Base-by-base conservation (phyloP, 805 yeast genomes). In the Vanderwaltozyma verrucispora region DNA sequence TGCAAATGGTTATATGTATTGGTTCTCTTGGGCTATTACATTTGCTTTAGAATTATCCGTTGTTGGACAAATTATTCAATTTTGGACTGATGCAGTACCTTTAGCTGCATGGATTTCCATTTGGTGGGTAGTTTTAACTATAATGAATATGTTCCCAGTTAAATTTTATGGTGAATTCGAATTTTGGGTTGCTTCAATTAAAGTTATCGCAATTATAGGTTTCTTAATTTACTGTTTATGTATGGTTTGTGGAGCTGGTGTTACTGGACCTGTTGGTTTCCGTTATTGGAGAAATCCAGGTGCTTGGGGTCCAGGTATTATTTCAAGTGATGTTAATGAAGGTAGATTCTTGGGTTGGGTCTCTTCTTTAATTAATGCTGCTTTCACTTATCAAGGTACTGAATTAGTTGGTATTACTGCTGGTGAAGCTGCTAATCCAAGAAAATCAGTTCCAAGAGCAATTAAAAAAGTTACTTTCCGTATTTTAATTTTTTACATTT, bases 251-350 rank as follows among this genome's bases (percentile, higher is more conserved):
- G 87, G 86, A 62, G 86, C 80, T 12, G 82, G 83, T 50, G 49
- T 52, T 20, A 67, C 72, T 1, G 86, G 86, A 15, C 80, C 86
- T 8, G 71, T 80, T 28, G 88, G 88, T 12, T 80, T 80, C 68
- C 69, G 85, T 56, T 80, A 80, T 59, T 80, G 88, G 89, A 72
- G 84, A 62, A 57, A 80, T 51, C 86, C 87, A 12, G 86, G 86
- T 45, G 72, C 85, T 10, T 76, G 81, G 76, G 82, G 84, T 33
- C 75, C 73, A 33, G 85, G 84, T 36, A 68, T 71, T 27, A 58
- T 71, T 26, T 74, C 75, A 11, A 43, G 53, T 13, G 64, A 73
- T 51, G 49, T 48, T 8, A 63, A 66, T 43, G 74, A 79, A 33
- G 82, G 68, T 35, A 67, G 77, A 53, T 77, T 80, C 51, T 60